Percentiles rank a stretch among this genome's conserved stretches.
phyloP scores from a whole-genome alignment of 345 rosid species.

The Corchorus olitorius region DNA sequence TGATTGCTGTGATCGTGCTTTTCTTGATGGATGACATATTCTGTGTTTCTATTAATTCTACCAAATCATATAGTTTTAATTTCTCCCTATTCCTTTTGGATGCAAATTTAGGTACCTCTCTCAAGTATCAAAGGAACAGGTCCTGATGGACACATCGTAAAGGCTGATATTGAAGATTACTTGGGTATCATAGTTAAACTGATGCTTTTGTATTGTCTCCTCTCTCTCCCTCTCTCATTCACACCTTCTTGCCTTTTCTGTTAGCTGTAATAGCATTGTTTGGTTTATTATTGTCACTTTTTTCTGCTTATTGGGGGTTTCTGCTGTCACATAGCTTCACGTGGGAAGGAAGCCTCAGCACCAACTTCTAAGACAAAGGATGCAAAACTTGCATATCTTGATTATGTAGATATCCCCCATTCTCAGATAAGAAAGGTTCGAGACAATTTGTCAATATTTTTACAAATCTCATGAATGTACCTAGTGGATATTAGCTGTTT shows the following conservation, averaged over 20 bases:
- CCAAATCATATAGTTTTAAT: constrained; percentile 12
- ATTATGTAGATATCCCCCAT: constrained; percentile 89
- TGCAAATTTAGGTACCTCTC: constrained; percentile 59
- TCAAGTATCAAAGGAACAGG: constrained; percentile 93
- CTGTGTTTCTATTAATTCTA: neutral
- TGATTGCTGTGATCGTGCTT: neutral
- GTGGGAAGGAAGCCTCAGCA: constrained; percentile 65
- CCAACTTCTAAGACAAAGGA: constrained; percentile 50
- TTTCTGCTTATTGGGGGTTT: constrained; percentile 18
- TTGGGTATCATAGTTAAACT: constrained; percentile 53
- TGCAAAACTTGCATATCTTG: constrained; percentile 52
- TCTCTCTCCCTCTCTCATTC: neutral
- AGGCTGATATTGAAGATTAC: constrained; percentile 92
- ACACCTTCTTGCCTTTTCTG: neutral
- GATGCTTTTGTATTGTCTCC: neutral
- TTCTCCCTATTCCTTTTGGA: neutral
- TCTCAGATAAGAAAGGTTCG: constrained; percentile 92
- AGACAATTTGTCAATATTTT: neutral
- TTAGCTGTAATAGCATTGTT: neutral
- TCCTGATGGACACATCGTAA: constrained; percentile 81
- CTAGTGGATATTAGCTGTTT: neutral
- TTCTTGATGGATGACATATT: neutral
- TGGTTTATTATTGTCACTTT: constrained; percentile 11
- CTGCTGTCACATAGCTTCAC: constrained; percentile 57
- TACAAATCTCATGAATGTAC: neutral